A percentile compares a stretch with the other conserved stretches of the same genome.
Conservation (phyloP, 192 early-diverging fungal genomes). For the Chytriomyces confervae region DNA sequence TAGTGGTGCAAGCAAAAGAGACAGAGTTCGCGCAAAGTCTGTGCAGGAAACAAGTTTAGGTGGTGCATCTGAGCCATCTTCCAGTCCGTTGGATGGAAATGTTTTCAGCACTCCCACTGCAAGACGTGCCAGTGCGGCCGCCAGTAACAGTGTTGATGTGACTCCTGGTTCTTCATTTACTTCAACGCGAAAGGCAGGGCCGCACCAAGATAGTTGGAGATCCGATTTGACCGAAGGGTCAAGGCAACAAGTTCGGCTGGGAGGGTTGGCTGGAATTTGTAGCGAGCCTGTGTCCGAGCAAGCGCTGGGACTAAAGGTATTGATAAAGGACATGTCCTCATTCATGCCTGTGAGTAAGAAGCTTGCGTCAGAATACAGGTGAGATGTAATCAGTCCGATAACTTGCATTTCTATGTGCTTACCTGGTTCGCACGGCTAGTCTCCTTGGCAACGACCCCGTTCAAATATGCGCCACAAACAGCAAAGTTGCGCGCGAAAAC, state of each 20-base stretch:
- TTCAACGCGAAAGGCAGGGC: neutral
- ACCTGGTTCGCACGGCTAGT: neutral
- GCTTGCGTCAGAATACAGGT: constrained; percentile 24
- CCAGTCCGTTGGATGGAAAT: neutral
- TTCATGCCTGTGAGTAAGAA: constrained; percentile 31
- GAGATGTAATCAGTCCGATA: neutral
- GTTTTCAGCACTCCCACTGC: neutral
- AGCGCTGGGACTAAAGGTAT: constrained; percentile 1
- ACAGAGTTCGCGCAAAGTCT: neutral
- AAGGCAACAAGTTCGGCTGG: neutral
- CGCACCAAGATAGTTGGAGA: neutral
- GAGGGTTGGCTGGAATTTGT: neutral
- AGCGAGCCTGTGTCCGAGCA: neutral
- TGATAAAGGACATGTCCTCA: constrained; percentile 20
- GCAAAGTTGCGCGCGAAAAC: constrained; percentile 8
- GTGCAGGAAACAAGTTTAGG: neutral
- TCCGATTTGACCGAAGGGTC: neutral
- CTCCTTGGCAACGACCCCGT: constrained; percentile 21
- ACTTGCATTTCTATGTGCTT: neutral
- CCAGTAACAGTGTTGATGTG: neutral
- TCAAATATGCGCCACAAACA: constrained; percentile 23
- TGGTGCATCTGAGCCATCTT: neutral
- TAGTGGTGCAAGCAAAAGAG: neutral
- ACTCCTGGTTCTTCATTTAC: constrained; percentile 21
- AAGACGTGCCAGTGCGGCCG: neutral